Evolutionary conservation across 106 monocot genomes (phyloP).

Genomic region (Narthecium ossifragum): DNA sequence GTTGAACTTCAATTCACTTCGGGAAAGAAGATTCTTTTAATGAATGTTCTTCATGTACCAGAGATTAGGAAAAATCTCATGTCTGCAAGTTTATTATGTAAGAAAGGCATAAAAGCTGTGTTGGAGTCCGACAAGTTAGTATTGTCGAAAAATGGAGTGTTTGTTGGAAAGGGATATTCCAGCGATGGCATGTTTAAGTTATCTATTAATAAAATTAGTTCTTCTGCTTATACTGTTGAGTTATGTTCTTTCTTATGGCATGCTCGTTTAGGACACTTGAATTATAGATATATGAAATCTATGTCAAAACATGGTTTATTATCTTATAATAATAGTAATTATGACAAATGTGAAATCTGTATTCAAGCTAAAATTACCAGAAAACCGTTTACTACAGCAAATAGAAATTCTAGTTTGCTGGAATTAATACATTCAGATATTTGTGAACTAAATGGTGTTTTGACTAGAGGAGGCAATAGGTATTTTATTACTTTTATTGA

Average conservation of each 20-base stretch:
- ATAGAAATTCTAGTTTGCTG: neutral
- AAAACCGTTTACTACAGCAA: conserved; percentile 1
- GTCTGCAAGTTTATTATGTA: neutral
- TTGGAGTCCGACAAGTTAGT: conserved; percentile 3
- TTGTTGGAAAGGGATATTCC: conserved; percentile 13
- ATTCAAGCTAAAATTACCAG: neutral
- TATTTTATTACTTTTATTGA: too few species aligned
- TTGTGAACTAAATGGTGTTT: conserved; percentile 13
- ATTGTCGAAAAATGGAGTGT: neutral
- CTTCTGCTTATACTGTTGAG: conserved; percentile 2
- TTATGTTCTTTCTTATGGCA: conserved; percentile 4
- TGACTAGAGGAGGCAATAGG: neutral
- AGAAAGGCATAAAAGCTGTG: conserved; percentile 8
- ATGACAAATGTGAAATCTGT: conserved; percentile 14
- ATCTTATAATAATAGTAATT: neutral
- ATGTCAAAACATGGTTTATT: conserved; percentile 12
- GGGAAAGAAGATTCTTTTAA: neutral
- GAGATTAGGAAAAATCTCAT: neutral
- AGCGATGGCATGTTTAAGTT: conserved; percentile 9
- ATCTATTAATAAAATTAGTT: conserved; percentile 1
- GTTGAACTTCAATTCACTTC: conserved; percentile 6
- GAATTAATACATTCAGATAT: conserved; percentile 14
- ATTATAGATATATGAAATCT: too few species aligned
- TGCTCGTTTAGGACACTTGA: conserved; percentile 9
- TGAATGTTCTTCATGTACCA: neutral